Percentiles rank a stretch among this genome's conserved stretches.
phyloP scores from a whole-genome alignment of 1,284 basidiomycete species.

The Ceratobasidium sp. region DNA sequence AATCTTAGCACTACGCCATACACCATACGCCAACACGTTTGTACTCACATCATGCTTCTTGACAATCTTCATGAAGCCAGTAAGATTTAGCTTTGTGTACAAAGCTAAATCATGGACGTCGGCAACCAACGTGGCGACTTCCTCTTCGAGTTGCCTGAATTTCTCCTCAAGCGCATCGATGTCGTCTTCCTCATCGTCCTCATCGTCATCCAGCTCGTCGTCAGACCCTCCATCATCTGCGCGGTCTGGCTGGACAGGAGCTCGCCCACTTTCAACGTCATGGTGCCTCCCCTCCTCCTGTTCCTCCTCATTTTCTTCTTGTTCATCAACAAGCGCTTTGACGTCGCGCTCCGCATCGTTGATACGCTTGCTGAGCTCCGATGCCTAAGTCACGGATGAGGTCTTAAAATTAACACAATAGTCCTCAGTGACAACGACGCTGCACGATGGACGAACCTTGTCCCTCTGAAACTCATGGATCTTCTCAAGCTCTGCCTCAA shows the following conservation, averaged over 20 bases:
- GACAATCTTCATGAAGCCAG: conserved; percentile 98
- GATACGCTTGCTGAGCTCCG: conserved; percentile 84
- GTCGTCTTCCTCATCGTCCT: conserved; percentile 69
- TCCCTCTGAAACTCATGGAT: conserved; percentile 94
- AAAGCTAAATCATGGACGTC: conserved; percentile 98
- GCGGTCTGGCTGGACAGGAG: conserved; percentile 60
- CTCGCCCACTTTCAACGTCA: conserved; percentile 61
- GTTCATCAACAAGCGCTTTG: conserved; percentile 70
- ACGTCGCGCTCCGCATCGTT: conserved; percentile 83
- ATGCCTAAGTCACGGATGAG: conserved; percentile 64
- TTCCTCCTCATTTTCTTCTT: conserved; percentile 59
- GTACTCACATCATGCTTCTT: conserved; percentile 65
- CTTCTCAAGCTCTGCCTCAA: conserved; percentile 93
- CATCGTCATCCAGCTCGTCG: conserved; percentile 64
- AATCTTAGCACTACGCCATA: conserved; percentile 63
- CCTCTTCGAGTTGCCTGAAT: conserved; percentile 92
- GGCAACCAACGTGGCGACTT: conserved; percentile 94
- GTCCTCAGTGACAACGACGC: no score
- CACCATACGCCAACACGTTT: no score
- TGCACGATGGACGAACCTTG: conserved; percentile 79
- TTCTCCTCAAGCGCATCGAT: conserved; percentile 86
- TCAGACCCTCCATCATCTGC: conserved; percentile 60
- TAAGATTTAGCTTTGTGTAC: conserved; percentile 95
- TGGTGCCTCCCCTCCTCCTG: conserved; percentile 66
- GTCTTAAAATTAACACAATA: no score